These are phyloP conservation scores for Otatea glauca DNA, from an alignment of 176 grass and related monocot genomes.

Conservation along the genomic window DNA sequence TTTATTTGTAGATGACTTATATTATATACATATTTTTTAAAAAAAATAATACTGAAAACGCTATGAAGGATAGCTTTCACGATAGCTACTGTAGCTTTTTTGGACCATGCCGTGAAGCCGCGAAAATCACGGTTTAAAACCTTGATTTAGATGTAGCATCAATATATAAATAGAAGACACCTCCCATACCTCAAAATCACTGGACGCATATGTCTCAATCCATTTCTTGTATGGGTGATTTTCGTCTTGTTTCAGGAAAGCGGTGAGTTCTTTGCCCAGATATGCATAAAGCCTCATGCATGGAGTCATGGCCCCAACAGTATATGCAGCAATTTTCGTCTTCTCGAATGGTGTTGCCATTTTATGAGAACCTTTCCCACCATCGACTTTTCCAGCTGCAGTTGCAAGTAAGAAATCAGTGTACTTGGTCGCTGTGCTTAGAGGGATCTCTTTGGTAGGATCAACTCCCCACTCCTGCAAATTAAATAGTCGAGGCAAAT, in stretches of 20 bases:
- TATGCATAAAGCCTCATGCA: constrained; percentile 95
- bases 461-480: constrained; percentile 92
- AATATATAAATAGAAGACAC: background rate
- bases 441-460: constrained; percentile 68
- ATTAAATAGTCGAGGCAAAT: constrained; percentile 37
- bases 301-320: constrained; percentile 88
- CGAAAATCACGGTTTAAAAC: no score
- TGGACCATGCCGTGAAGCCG: no score
- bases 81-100: no score
- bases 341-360: constrained; percentile 98
- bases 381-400: constrained; percentile 86
- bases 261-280: constrained; percentile 71
- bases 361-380: constrained; percentile 76
- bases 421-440: constrained; percentile 75
- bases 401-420: constrained; percentile 88
- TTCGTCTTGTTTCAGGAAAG: constrained; percentile 60
- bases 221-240: constrained; percentile 86
- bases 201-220: constrained; percentile 74
- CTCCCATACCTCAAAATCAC: constrained; percentile 73
- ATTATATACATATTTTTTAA: no score
- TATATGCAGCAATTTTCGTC: constrained; percentile 96
- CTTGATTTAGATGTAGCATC: constrained; percentile 18
- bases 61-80: no score
- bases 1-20: no score
- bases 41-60: no score